Evolutionary conservation across 768 basidiomycete genomes (phyloP), one percentile per base, ranked within the genome.

Genomic region (Clathrus columnatus): DNA sequence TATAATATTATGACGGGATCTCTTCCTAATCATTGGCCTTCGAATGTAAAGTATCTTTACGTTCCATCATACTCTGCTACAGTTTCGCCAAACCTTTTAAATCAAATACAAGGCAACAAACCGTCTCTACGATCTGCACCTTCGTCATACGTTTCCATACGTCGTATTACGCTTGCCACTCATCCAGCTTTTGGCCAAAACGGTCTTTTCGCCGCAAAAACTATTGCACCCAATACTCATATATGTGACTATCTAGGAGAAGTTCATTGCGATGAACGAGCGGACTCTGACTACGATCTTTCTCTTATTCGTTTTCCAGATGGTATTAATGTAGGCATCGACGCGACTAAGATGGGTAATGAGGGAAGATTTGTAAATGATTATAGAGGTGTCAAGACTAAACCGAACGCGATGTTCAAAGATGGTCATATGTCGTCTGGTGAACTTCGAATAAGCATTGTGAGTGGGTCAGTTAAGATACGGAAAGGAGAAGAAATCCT

Each of bases 301-400:
- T 91, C 84, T 14, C 75, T 95, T n/a, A 73, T 78, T 65, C 84
- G 82, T 30, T 70, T 76, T 49, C 69, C 72, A 55, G 72, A 75
- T 50, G 81, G 80, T 7, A 64, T 78, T 41, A 84, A 73, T 62
- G 78, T 93, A 18, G 92, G 91, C 1, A 74, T 72, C 7, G 92
- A 96, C 65, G 91, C 91, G 18, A 73, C 73, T 26, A 61, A 44
- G 2, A 79, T 79, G 73, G 93, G 93, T 26, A 96, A 94, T 69
- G 89, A 92, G 67, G 85, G 85, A 1, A 74, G 93, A 63, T 93
- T 95, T 65, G 75, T 91, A 57, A 96, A 96, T 62, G 93, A 95
- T 72, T 97, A 85, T 69, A 78, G 93, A 54, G 89, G 91, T 2
- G 73, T 92, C n/a, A 71, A 65, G 48, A 66, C 68, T 21, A 83